Base-by-base conservation (phyloP, 371 early-diverging fungal species). In the Lichtheimia corymbifera region DNA sequence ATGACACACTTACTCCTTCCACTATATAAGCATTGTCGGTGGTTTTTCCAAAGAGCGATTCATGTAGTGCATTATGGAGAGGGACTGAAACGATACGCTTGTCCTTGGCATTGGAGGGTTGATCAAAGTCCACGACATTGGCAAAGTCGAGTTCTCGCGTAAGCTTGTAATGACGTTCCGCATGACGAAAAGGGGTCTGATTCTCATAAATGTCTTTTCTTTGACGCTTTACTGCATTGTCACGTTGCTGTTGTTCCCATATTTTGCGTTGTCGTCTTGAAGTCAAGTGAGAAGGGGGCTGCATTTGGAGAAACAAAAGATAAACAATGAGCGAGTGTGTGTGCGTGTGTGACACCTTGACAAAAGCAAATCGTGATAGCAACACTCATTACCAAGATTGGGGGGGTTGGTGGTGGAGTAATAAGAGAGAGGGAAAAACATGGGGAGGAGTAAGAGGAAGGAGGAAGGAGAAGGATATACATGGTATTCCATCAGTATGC, bases 111-210 rank as follows among this genome's bases (percentile, higher is more conserved):
- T 47, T 74, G 44, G 51, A 64, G 13, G 45, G 45, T 63, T 43
- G 45, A 59, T 53, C 64, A 49, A 77, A 84, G 77, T 91, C 88
- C 28, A 91, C 58, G 3, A 87, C 88, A 24, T 72, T 61, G 13
- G 73, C 67, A 44, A 79, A 77, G 64, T 90, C 88, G 5, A 83
- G 81, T 52, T 76, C 77, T n/a, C 78, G 74, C 27, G 74, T 74
- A 5, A 87, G 73, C 55, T 89, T 88, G 74, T 84, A 91, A 49
- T 73, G 69, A 17, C 92, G 85, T 59, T 94, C 95, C n/a, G 79
- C 85, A 52, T 83, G 74, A 12, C 95, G 89, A 71, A 94, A 93
- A 3, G 92, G 85, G 5, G 92, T 87, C 50, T 90, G 86, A 58
- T 87, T 85, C 4, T 77, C 74, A 56, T 81, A 78, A 0, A 68